phyloP scores from a whole-genome alignment of 371 early-diverging fungal genomes.

The Parasitella parasitica region DNA sequence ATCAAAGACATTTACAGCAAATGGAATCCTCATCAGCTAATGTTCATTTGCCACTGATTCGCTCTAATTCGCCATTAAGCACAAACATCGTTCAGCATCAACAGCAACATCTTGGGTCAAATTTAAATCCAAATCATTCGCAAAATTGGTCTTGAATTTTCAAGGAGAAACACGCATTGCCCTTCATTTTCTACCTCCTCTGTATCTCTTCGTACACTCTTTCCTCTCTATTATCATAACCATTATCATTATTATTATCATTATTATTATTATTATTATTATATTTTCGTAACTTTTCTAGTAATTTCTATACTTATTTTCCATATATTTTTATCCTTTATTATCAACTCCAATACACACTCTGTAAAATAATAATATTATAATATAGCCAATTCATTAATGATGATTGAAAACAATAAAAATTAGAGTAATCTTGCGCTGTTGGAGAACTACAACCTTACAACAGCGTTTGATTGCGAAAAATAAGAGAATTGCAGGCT shows the following conservation, averaged over 20 bases:
- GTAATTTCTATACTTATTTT: background rate
- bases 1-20: slow-evolving; percentile 6
- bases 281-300: slow-evolving; percentile 1
- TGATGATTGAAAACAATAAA: background rate
- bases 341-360: background rate
- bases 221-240: background rate
- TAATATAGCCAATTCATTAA: background rate
- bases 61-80: background rate
- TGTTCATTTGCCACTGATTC: slow-evolving; percentile 12
- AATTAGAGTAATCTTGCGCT: background rate
- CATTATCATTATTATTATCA: background rate
- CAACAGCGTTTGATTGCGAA: no score
- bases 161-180: no score
- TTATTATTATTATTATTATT: background rate
- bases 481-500: no score
- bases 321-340: background rate
- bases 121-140: background rate
- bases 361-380: background rate
- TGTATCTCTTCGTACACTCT: no score
- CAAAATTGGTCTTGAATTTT: slow-evolving; percentile 13
- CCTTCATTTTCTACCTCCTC: no score
- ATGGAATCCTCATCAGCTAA: background rate
- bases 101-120: background rate
- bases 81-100: background rate
- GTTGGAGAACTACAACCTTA: no score